A percentile compares a stretch with the other conserved stretches of the same genome.
Evolutionary conservation across 441 rosid genomes (phyloP).

Genomic region (Euphorbia neoarborescens): DNA sequence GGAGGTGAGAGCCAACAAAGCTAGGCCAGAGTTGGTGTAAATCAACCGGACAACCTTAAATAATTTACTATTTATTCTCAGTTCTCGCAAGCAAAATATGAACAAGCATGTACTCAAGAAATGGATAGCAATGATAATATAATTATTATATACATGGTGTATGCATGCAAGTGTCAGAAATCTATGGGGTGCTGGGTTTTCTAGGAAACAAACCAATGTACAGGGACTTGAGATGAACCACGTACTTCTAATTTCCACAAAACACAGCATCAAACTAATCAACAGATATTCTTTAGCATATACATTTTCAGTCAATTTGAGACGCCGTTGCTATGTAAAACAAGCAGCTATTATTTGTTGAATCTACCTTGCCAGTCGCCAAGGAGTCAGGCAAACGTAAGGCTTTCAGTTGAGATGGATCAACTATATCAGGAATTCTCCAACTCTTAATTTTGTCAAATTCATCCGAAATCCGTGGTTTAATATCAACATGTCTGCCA

Average conservation of each 20-base stretch:
- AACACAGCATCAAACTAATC: neutral
- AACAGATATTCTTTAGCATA: neutral
- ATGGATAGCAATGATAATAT: neutral
- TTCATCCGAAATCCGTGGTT: conserved; percentile 39
- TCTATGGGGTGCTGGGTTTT: neutral
- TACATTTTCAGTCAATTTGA: neutral
- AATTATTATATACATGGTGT: neutral
- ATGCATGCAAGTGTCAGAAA: neutral
- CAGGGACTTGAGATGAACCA: neutral
- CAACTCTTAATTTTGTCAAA: conserved; percentile 37
- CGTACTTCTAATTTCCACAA: neutral
- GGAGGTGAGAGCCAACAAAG: conserved; percentile 48
- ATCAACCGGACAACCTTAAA: conserved; percentile 50
- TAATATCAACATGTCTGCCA: conserved; percentile 43
- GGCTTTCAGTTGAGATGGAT: conserved; percentile 37
- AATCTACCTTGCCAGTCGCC: conserved; percentile 33
- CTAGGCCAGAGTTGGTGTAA: conserved; percentile 60
- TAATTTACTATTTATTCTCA: conserved; percentile 5
- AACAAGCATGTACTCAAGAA: neutral
- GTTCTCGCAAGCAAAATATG: conserved; percentile 3
- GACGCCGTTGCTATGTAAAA: neutral
- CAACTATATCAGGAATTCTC: conserved; percentile 38
- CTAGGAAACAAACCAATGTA: neutral
- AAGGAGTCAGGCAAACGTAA: conserved; percentile 35
- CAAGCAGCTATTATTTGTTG: neutral